A percentile compares a stretch with the other conserved stretches of the same genome.
phyloP scores from a whole-genome alignment of 345 rosid genomes.

The Hibiscus trionum region DNA sequence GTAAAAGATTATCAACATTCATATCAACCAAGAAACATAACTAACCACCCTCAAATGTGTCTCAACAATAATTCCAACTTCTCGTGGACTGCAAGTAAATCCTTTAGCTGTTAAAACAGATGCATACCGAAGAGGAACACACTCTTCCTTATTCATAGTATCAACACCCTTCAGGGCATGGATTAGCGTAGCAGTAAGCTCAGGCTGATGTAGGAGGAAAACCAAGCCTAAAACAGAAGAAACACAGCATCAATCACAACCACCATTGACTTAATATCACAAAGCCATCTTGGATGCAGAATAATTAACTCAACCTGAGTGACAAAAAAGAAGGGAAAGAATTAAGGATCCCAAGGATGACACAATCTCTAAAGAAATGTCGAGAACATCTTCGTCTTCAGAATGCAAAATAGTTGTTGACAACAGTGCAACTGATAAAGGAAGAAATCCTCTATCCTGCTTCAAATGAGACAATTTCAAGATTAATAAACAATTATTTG shows the following conservation, averaged over 20 bases:
- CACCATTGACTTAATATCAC: not conserved
- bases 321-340: conserved; percentile 74
- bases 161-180: conserved; percentile 56
- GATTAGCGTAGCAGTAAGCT: conserved; percentile 62
- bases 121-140: conserved; percentile 88
- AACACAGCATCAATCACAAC: conserved; percentile 3
- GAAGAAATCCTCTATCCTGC: conserved; percentile 97
- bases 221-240: conserved; percentile 59
- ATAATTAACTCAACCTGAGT: conserved; percentile 47
- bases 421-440: conserved; percentile 87
- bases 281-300: not conserved
- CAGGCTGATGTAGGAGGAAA: conserved; percentile 70
- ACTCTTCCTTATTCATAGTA: conserved; percentile 61
- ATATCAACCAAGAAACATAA: conserved; percentile 18
- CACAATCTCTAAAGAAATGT: conserved; percentile 47
- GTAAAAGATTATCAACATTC: not conserved
- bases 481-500: conserved; percentile 12
- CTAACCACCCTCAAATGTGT: conserved; percentile 93
- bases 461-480: conserved; percentile 25
- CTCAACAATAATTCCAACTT: conserved; percentile 83
- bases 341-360: conserved; percentile 68
- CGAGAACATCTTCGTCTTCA: conserved; percentile 46
- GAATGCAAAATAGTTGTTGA: conserved; percentile 55
- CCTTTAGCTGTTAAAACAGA: conserved; percentile 73
- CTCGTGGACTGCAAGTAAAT: conserved; percentile 71